Base-by-base conservation (phyloP, 2,329 filamentous ascomycete species). In the Colletotrichum eleusines region DNA sequence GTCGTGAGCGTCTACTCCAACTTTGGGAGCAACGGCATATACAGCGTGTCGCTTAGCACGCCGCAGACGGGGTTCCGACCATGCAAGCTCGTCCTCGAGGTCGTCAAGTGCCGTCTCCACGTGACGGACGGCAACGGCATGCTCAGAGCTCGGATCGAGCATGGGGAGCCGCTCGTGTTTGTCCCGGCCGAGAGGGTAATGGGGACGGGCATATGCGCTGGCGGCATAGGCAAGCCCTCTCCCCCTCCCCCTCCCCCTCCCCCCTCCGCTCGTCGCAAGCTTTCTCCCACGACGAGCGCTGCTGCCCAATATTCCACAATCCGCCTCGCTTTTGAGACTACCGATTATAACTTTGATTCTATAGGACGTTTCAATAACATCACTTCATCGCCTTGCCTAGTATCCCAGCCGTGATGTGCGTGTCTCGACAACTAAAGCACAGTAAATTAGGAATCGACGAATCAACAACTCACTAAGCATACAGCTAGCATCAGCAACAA, bases 321-420 rank as follows among this genome's bases (percentile, higher is more conserved):
- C n/a, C 59, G 59, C 16, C 59, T 69, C 28, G 69, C 65, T 53
- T 63, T 71, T 63, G 64, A 71, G 64, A 63, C 53, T 51, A 63
- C 64, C 59, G 64, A 59, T 69, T 71, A 51, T 63, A 71, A 71
- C 69, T 68, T 71, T 50, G 64, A 59, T 53, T 59, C 18, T 48
- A 54, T 71, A 69, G 69, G 64, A 53, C 64, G 46, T 51, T 69
- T 63, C 59, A 71, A 71, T 71, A 71, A 71, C 59, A 71, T 69
- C 50, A 68, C 69, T 54, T 71, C 58, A 33, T 68, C 44, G 20
- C 63, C 64, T 59, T 71, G 69, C 65, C 28, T 54, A 35, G 2
- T 9, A 31, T 48, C 57, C 64, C 38, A 35, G 48, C 57, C 26
- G 28, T 66, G 31, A 67, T 33, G n/a, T 53, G 33, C 28, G 12